Evolutionary conservation across 768 basidiomycete species (phyloP), one percentile per base, ranked within the genome.

Genomic region (Boletus sp.): DNA sequence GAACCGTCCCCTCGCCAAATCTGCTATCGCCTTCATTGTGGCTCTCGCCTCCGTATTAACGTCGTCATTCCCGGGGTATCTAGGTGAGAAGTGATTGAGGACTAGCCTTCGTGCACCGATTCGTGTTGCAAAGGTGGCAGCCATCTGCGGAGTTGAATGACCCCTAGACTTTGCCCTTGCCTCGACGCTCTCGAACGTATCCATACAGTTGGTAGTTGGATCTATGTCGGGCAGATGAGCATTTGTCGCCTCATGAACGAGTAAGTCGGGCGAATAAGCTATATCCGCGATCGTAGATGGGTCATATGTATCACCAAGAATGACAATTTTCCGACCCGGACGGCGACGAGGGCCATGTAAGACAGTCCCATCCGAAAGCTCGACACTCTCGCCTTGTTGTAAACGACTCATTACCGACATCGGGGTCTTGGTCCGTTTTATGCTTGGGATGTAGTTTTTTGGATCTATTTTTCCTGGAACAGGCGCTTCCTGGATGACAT

Each of bases 131-230:
- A 95, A 95, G 13, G 75, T 75, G 11, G 85, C 93, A 8, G 92
- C 94, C 84, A 93, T 89, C 63, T 91, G 89, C 1, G 93, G 92
- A 13, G 93, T 97, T 5, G 90, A 93, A 69, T 97, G 93, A 0
- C 93, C 94, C 65, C 90, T 80, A 3, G 83, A 84, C 66, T 77
- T 86, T 7, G 90, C 75, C 53, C 83, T 80, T 35, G 70, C 70
- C 63, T 89, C 81, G 7, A 93, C 81, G 14, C 63, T 77, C 61
- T 82, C 79, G 55, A 79, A 79, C 7, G 83, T 86, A 52, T 90
- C 89, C 3, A 66, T 70, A 3, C 72, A 70, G 66, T 87, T 88
- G 14, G 84, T 86, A 27, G 73, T 67, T 7, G 72, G 65, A 58
- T 89, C 85, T 54, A 90, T 68, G 4, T 77, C 80, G 2, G 84